A percentile compares a stretch with the other conserved stretches of the same genome.
These are phyloP conservation scores for Anaeromyces robustus DNA, from an alignment of 192 early-diverging fungal genomes.

Conservation along the genomic window DNA sequence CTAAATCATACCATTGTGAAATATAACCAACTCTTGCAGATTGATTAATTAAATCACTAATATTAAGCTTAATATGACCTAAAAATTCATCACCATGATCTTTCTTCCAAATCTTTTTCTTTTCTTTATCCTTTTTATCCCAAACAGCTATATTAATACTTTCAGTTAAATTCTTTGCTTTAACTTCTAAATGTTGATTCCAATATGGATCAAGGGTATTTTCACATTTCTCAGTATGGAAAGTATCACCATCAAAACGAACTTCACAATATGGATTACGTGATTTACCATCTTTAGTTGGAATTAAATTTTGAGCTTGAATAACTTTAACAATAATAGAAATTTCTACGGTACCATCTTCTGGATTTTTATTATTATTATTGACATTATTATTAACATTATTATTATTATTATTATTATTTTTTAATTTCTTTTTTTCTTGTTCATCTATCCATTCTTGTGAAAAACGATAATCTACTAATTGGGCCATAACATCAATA, in stretches of 20 bases:
- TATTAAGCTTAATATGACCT: conserved; percentile 17
- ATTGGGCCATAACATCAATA: background rate
- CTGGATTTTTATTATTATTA: too few relatives aligned
- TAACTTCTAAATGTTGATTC: conserved; percentile 27
- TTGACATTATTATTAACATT: too few relatives aligned
- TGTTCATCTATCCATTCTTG: background rate
- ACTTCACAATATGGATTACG: conserved; percentile 32
- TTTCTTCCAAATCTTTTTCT: background rate
- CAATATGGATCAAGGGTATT: conserved; percentile 18
- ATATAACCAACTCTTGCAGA: conserved; percentile 16
- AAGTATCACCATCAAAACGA: conserved; percentile 20
- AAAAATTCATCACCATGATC: conserved; percentile 23
- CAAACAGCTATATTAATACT: conserved; percentile 23
- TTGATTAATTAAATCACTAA: conserved; percentile 18
- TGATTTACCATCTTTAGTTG: conserved; percentile 21
- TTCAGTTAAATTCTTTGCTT: conserved; percentile 12
- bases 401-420: too few relatives aligned
- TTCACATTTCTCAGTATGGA: conserved; percentile 21
- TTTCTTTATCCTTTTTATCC: conserved; percentile 15
- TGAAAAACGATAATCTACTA: background rate
- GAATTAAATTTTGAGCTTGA: conserved; percentile 20
- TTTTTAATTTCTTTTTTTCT: background rate
- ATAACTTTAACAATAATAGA: conserved; percentile 21
- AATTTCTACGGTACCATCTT: background rate
- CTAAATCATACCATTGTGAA: conserved; percentile 15